Conservation (phyloP, 768 basidiomycete species). For the Neoboletus subvelutipes region DNA sequence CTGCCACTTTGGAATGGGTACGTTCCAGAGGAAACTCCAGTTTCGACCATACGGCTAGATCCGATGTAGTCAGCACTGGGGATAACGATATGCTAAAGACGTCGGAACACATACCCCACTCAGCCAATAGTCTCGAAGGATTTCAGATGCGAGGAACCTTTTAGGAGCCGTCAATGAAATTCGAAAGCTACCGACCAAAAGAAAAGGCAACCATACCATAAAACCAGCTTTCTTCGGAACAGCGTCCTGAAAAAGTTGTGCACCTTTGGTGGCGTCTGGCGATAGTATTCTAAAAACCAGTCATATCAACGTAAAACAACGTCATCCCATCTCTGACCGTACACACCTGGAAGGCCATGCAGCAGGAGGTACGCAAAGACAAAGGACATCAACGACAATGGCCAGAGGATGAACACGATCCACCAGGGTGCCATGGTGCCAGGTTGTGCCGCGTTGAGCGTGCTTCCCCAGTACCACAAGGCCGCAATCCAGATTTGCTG, state of each 20-base stretch:
- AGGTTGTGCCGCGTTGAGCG: constrained; percentile 56
- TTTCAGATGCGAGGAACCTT: constrained; percentile 86
- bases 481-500: constrained; percentile 97
- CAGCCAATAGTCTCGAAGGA: constrained; percentile 91
- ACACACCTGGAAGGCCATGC: constrained; percentile 79
- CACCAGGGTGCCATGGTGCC: constrained; percentile 73
- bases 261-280: constrained; percentile 91
- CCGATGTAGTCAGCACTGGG: constrained; percentile 12
- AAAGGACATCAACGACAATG: constrained; percentile 71
- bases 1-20: constrained; percentile 78
- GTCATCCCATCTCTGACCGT: background rate
- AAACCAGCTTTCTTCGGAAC: constrained; percentile 85
- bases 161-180: background rate
- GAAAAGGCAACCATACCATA: constrained; percentile 52
- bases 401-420: constrained; percentile 82
- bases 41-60: constrained; percentile 85
- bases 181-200: background rate
- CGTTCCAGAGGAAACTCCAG: constrained; percentile 92
- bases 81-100: background rate
- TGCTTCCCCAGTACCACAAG: constrained; percentile 94
- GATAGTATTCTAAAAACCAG: constrained; percentile 66
- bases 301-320: constrained; percentile 5
- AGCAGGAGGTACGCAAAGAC: constrained; percentile 81
- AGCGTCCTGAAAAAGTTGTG: constrained; percentile 89
- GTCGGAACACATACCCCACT: constrained; percentile 60